Conservation (phyloP, 306 rosid genomes). For the Begonia fuchsioides region DNA sequence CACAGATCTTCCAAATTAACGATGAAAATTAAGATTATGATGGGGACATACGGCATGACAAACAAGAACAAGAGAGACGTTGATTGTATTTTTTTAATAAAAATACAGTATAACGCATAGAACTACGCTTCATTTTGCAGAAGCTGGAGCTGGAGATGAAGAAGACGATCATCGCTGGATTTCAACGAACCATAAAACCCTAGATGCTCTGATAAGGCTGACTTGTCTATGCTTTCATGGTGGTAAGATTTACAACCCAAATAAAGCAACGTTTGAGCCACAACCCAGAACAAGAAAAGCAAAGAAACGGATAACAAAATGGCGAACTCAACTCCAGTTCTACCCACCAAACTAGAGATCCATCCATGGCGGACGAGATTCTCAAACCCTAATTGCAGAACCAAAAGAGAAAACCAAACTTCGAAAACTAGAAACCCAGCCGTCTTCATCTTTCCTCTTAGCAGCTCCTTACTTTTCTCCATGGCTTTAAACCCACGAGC, state of each 20-base stretch:
- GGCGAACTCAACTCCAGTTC: slow-evolving; percentile 23
- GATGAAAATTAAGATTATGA: no score
- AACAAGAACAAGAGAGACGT: no score
- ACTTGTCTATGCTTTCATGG: slow-evolving; percentile 64
- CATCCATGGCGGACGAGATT: slow-evolving; percentile 23
- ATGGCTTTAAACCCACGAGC: slow-evolving; percentile 46
- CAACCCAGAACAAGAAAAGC: slow-evolving; percentile 33
- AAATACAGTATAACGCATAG: no score
- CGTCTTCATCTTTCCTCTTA: slow-evolving; percentile 44
- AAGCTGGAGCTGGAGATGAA: no score
- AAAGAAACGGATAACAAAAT: slow-evolving; percentile 24
- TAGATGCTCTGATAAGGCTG: slow-evolving; percentile 57
- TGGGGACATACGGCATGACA: no score
- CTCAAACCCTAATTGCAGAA: slow-evolving; percentile 19
- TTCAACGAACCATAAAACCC: slow-evolving; percentile 59
- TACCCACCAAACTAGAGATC: slow-evolving; percentile 8
- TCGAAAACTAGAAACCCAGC: slow-evolving; percentile 9
- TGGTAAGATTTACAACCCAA: slow-evolving; percentile 80
- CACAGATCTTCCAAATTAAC: no score
- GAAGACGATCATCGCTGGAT: slow-evolving; percentile 50
- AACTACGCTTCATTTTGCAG: no score
- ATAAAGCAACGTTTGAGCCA: slow-evolving; percentile 51
- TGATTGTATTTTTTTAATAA: no score
- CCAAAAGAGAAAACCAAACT: slow-evolving; percentile 2
- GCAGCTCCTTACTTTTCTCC: slow-evolving; percentile 40